Conservation (phyloP, 257 asterid genomes). For the Solanum peruvianum region DNA sequence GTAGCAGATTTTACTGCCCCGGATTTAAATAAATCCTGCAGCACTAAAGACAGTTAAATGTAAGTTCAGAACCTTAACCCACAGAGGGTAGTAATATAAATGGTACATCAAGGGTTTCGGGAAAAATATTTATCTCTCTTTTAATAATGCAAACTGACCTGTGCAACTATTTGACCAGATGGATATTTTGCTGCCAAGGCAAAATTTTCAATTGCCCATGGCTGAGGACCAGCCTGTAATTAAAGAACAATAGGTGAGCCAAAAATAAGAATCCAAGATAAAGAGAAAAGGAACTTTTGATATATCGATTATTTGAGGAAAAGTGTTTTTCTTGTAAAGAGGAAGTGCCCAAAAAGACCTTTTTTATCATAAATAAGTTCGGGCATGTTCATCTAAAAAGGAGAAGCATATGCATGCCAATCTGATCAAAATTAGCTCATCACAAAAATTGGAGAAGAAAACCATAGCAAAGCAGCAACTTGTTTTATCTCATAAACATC, state of each 20-base stretch:
- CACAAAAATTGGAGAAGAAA: neutral
- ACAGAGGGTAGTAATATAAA: neutral
- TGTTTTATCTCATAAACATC: neutral
- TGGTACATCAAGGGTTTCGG: neutral
- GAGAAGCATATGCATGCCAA: neutral
- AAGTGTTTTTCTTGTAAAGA: neutral
- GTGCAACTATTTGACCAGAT: constrained; percentile 70
- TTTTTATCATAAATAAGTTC: neutral
- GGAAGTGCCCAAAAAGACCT: neutral
- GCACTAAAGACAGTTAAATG: constrained; percentile 10
- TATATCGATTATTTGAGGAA: neutral
- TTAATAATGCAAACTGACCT: constrained; percentile 35
- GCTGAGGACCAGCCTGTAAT: constrained; percentile 92
- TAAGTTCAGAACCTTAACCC: constrained; percentile 4
- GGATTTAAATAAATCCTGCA: constrained; percentile 81
- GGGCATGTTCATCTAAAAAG: neutral
- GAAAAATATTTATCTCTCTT: neutral
- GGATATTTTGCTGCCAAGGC: constrained; percentile 85
- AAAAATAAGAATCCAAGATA: neutral
- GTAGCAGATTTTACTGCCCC: constrained; percentile 90
- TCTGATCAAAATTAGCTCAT: neutral
- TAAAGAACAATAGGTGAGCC: neutral
- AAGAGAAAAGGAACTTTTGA: neutral
- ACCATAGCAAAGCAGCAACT: neutral
- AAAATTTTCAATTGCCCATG: constrained; percentile 87